Evolutionary conservation across 768 basidiomycete species (phyloP), one percentile per base, ranked within the genome.

Genomic region (Amyloporia xantha): DNA sequence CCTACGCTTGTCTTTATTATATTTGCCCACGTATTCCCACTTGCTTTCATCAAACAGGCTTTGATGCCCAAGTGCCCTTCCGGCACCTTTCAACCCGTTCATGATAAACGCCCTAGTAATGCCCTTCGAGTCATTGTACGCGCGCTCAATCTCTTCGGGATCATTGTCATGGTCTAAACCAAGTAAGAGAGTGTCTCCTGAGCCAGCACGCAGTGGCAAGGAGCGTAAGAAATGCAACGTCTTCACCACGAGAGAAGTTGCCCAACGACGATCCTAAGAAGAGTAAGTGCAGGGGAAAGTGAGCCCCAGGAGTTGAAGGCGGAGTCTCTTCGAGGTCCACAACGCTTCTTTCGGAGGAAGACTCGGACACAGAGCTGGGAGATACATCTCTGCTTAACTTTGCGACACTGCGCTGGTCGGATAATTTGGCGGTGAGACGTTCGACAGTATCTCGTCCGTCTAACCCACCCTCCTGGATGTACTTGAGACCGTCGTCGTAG

Each of bases 181-280:
- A 9, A 99, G 73, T 2, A 97, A 69, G 6, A 97, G 72, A 0
- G 90, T 95, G 63, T 96, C 94, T 2, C 82, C 83, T 17, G 69
- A 73, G 5, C 82, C 77, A 9, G 86, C 69, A 12, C 85, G 80
- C 21, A 97, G 71, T 3, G 93, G 93, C 24, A 97, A 69, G 2
- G 81, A 79, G 5, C 73, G 73, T 44, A 99, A 76, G n/a, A 67
- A 99, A 97, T 0, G 73, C 66, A 0, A 74, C 76, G 7, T 84
- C 87, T 20, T 77, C 84, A 4, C 71, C 70, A 11, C 91, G 77
- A 4, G 72, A 59, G 64, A 98, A 97, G 70, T 97, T 98, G 5
- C 94, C 96, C 5, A 98, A 63, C 0, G 91, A 90, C 0, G 89
- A 93, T 0, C 95, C 96, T 15, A 98, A 71, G 71, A 96, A 97